Evolutionary conservation across 768 basidiomycete species (phyloP), one percentile per base, ranked within the genome.

Genomic region (Sporobolomyces roseus): DNA sequence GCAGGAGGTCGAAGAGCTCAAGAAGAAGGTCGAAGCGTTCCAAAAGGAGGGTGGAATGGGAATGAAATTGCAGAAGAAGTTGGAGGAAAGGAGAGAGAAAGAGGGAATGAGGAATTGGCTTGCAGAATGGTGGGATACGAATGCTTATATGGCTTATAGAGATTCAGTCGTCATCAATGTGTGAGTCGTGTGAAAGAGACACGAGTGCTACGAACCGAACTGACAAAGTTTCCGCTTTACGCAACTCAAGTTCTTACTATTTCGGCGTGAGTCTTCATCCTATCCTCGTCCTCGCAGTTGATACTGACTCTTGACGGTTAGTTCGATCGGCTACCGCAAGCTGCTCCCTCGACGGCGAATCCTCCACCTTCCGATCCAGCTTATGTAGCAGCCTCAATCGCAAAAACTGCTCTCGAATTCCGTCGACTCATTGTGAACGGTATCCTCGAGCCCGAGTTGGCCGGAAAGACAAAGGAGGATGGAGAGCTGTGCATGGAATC

Each of bases 121-220:
- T 33, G 84, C 85, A 48, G 90, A 93, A 56, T 97, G 93, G 93
- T 98, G 94, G 93, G 93, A 97, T 79, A 90, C 93, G 32, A 84
- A 78, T 8, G 93, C 93, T 13, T 82, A 82, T 72, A 82, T 82
- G 81, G 77, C 78, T 1, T 82, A 80, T 72, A 63, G 81, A 30
- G 93, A 94, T 74, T 87, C 93, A 2, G 90, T 96, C 54, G 89
- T 98, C 41, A 90, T 93, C 17, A 88, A 86, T 74, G 91, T 93
- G 23, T 60, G 58, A 60, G 58, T 56, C 23, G 9, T 23, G 33
- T n/a, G 10, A 14, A 46, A n/a, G n/a, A n/a, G n/a, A n/a, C n/a
- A n/a, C n/a, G 21, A 46, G 45, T 23, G 21, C 45, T 41, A 9
- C 38, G 17, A 10, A 21, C 45, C 21, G 12, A 46, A 7, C 23